phyloP scores from a whole-genome alignment of 192 early-diverging fungal species.

The Pilaira anomala region DNA sequence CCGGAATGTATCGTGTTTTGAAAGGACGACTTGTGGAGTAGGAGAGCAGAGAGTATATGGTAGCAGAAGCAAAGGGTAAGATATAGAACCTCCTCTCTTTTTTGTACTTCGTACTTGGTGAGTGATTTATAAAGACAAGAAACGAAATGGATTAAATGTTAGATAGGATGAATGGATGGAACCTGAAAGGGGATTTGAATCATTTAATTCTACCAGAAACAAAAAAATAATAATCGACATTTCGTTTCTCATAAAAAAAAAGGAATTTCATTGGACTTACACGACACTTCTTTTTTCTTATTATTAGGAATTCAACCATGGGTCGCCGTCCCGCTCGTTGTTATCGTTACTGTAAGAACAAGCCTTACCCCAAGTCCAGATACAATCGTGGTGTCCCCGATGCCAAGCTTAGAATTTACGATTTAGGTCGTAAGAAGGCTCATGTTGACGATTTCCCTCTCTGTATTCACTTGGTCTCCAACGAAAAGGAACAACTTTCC shows the following conservation, averaged over 20 bases:
- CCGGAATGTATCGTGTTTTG: too few relatives aligned
- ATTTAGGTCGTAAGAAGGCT: conserved; percentile 97
- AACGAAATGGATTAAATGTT: conserved; percentile 1
- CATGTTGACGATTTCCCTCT: conserved; percentile 97
- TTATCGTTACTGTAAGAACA: conserved; percentile 99
- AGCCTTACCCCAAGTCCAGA: conserved; percentile 98
- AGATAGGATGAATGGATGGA: conserved; percentile 16
- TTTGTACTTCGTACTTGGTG: conserved; percentile 25
- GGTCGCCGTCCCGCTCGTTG: conserved; percentile 99
- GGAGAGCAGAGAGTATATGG: too few relatives aligned
- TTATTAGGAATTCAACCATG: conserved; percentile 51
- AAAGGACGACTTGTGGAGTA: too few relatives aligned
- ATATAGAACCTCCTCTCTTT: conserved; percentile 21
- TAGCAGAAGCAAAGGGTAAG: background rate
- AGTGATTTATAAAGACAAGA: background rate
- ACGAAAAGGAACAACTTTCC: conserved; percentile 97
- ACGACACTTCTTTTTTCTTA: background rate
- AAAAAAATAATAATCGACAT: background rate
- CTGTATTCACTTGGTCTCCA: conserved; percentile 90
- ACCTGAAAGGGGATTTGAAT: background rate
- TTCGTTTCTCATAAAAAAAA: background rate
- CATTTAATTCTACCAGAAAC: background rate
- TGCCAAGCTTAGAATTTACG: conserved; percentile 97
- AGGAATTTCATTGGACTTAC: background rate
- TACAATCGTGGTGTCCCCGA: conserved; percentile 99